Conservation (phyloP, 805 yeast genomes). For the Metschnikowia koreensis region DNA sequence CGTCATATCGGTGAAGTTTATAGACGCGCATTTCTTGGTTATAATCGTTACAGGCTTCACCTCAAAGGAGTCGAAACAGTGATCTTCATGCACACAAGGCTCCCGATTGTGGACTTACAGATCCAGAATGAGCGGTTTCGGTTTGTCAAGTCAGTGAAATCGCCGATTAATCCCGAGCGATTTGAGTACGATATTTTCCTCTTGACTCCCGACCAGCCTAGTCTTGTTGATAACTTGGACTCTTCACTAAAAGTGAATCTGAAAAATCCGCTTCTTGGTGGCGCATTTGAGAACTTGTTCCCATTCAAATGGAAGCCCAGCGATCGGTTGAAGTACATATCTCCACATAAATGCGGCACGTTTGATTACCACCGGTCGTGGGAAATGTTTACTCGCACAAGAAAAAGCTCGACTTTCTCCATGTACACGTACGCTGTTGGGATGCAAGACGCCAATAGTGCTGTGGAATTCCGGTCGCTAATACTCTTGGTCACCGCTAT, state of each 20-base stretch:
- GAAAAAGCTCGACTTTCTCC: conserved; percentile 6
- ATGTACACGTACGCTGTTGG: conserved; percentile 7
- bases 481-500: conserved; percentile 6
- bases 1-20: conserved; percentile 12
- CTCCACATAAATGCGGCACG: conserved; percentile 10
- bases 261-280: conserved; percentile 11
- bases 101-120: conserved; percentile 14
- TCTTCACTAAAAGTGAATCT: conserved; percentile 9
- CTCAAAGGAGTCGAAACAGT: conserved; percentile 8
- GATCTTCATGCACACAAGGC: conserved; percentile 10
- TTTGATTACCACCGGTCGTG: conserved; percentile 8
- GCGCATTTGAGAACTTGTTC: conserved; percentile 2
- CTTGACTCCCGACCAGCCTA: conserved; percentile 7
- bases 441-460: conserved; percentile 8
- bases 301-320: not conserved
- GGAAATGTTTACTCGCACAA: conserved; percentile 14
- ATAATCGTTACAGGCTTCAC: conserved; percentile 12
- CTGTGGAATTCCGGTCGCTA: conserved; percentile 7
- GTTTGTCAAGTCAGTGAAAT: conserved; percentile 7
- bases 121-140: conserved; percentile 11
- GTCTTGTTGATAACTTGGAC: conserved; percentile 13
- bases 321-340: conserved; percentile 7
- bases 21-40: conserved; percentile 8
- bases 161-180: not conserved
- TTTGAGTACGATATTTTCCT: conserved; percentile 13